A percentile compares a stretch with the other conserved stretches of the same genome.
Conservation (phyloP, 257 asterid genomes). For the Ophiorrhiza pumila region DNA sequence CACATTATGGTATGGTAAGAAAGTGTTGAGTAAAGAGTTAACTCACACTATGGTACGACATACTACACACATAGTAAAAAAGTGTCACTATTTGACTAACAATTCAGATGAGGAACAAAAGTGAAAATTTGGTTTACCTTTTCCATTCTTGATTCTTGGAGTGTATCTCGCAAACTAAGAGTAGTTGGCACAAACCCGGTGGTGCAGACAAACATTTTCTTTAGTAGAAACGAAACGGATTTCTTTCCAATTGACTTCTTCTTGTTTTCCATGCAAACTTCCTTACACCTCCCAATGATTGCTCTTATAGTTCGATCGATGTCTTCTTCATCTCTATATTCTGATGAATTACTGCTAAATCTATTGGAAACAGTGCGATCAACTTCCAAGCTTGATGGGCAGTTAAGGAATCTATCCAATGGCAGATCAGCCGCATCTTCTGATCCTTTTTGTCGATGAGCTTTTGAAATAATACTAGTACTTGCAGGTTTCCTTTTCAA, state of each 20-base stretch:
- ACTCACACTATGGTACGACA: no score
- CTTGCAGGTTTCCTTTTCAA: constrained; percentile 46
- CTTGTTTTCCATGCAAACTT: constrained; percentile 60
- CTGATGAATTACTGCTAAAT: constrained; percentile 46
- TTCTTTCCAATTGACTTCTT: constrained; percentile 54
- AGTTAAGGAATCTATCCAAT: constrained; percentile 80
- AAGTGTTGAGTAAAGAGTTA: no score
- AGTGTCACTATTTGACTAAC: no score
- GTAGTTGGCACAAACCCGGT: constrained; percentile 61
- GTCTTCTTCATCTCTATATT: constrained; percentile 73
- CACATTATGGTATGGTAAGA: no score
- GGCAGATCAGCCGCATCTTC: constrained; percentile 48
- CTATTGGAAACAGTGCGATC: constrained; percentile 59
- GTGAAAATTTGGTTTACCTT: no score
- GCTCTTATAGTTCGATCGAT: constrained; percentile 80
- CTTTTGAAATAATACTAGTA: not conserved
- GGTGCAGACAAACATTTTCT: constrained; percentile 77
- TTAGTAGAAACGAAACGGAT: constrained; percentile 68
- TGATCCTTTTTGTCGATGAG: constrained; percentile 11
- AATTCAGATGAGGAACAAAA: no score
- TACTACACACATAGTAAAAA: no score
- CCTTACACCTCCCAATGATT: constrained; percentile 86
- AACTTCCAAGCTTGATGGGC: constrained; percentile 90
- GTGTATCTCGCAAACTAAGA: constrained; percentile 62
- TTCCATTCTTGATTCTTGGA: constrained; percentile 94